Percentiles rank a stretch among this genome's conserved stretches.
Evolutionary conservation across 345 rosid species (phyloP).

Genomic region (Populus alba): DNA sequence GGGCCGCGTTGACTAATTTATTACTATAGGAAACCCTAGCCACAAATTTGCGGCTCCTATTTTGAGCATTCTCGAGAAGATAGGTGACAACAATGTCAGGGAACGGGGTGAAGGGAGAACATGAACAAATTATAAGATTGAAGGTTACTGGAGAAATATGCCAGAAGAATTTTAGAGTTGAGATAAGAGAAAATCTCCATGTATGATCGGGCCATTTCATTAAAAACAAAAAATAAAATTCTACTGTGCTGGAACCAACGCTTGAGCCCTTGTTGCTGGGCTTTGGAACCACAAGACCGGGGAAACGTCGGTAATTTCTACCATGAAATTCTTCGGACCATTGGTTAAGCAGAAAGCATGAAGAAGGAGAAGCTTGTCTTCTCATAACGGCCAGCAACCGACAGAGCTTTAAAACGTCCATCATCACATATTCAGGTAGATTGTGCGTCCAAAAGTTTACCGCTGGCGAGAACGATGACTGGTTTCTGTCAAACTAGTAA

Average conservation of each 20-base stretch:
- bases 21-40: constrained; percentile 19
- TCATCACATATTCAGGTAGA: not conserved
- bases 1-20: constrained; percentile 29
- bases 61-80: not conserved
- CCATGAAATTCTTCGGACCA: too few relatives aligned
- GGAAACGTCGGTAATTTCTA: too few relatives aligned
- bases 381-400: too few relatives aligned
- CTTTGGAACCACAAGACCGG: too few relatives aligned
- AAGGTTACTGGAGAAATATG: not conserved
- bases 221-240: not conserved
- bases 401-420: too few relatives aligned
- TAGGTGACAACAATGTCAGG: not conserved
- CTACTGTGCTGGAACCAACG: too few relatives aligned
- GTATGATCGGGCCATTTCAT: not conserved
- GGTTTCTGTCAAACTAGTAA: not conserved
- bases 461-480: not conserved
- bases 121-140: not conserved
- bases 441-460: too few relatives aligned
- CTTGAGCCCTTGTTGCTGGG: too few relatives aligned
- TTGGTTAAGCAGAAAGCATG: too few relatives aligned
- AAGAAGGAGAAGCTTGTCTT: too few relatives aligned
- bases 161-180: not conserved
- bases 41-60: constrained; percentile 11
- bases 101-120: not conserved
- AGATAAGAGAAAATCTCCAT: not conserved